Percentiles rank a stretch among this genome's conserved stretches.
phyloP scores from a whole-genome alignment of 441 rosid genomes.

The Viola pubescens region DNA sequence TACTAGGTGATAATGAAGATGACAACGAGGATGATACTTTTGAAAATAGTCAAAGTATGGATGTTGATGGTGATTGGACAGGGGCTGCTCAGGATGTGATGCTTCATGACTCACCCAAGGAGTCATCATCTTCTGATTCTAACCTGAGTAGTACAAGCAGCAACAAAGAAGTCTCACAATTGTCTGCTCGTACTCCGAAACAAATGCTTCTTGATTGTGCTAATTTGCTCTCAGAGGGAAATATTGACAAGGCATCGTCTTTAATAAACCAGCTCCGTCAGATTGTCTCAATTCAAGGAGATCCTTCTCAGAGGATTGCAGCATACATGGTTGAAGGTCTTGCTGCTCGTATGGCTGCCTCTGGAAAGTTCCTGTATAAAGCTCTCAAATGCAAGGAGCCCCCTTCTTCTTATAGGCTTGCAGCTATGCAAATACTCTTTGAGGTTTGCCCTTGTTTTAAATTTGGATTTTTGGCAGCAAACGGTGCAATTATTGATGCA shows the following conservation, averaged over 20 bases:
- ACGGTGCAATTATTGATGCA: constrained; percentile 80
- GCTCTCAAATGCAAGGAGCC: constrained; percentile 97
- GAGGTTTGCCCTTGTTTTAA: constrained; percentile 98
- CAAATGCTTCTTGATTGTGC: constrained; percentile 77
- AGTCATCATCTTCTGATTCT: constrained; percentile 72
- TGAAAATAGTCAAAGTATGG: constrained; percentile 50
- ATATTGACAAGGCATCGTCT: constrained; percentile 48
- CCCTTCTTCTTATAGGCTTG: constrained; percentile 87
- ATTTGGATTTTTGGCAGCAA: constrained; percentile 90
- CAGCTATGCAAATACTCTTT: constrained; percentile 97
- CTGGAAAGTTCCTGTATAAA: constrained; percentile 78
- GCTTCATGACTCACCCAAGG: constrained; percentile 76
- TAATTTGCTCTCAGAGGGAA: constrained; percentile 54
- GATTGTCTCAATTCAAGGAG: constrained; percentile 86
- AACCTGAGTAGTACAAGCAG: constrained; percentile 52
- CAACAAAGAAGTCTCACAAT: constrained; percentile 50
- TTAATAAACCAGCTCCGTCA: constrained; percentile 69
- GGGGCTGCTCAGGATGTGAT: constrained; percentile 34
- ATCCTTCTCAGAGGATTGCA: constrained; percentile 85
- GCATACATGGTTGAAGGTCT: constrained; percentile 99
- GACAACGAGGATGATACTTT: constrained; percentile 45
- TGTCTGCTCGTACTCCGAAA: constrained; percentile 48
- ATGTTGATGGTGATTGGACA: constrained; percentile 74
- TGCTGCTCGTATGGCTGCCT: constrained; percentile 87
- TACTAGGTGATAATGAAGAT: constrained; percentile 50